Percentiles rank a stretch among this genome's conserved stretches.
Evolutionary conservation across 169 alveolate genomes (phyloP).

Genomic region (Fabrea salina): DNA sequence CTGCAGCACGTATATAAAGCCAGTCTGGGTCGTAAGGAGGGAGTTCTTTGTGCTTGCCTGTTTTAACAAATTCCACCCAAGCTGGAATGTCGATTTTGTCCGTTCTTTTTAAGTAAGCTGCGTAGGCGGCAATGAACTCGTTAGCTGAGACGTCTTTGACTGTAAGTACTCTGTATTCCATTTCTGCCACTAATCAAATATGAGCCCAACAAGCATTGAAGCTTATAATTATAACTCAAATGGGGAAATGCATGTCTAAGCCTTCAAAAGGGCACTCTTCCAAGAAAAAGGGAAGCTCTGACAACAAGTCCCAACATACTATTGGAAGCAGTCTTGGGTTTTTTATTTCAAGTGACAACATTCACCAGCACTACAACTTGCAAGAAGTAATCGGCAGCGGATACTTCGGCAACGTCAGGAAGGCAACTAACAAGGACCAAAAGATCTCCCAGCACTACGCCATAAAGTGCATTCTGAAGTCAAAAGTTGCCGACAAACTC

Average conservation of each 20-base stretch:
- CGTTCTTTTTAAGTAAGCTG: constrained; percentile 92
- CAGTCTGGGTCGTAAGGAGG: constrained; percentile 96
- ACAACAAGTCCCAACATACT: no score
- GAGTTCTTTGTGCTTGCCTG: constrained; percentile 91
- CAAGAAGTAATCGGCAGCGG: constrained; percentile 9
- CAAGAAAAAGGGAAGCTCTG: no score
- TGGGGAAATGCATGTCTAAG: no score
- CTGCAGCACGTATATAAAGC: constrained; percentile 96
- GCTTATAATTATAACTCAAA: no score
- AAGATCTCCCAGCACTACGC: not conserved
- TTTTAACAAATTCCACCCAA: constrained; percentile 94
- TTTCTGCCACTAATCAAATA: not conserved
- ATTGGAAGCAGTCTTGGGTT: no score
- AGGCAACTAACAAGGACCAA: not conserved
- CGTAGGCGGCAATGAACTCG: constrained; percentile 91
- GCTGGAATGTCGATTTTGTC: constrained; percentile 93
- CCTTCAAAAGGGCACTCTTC: no score
- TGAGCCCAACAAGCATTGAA: no score
- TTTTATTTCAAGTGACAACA: no score
- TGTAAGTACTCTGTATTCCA: constrained; percentile 43
- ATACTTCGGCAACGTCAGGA: not conserved
- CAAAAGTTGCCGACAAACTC: not conserved
- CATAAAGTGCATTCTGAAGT: not conserved
- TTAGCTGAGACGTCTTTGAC: constrained; percentile 96
- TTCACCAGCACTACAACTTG: not conserved